A percentile compares a stretch with the other conserved stretches of the same genome.
Conservation (phyloP, 2,329 filamentous ascomycete genomes). For the Pseudocercospora ulei region DNA sequence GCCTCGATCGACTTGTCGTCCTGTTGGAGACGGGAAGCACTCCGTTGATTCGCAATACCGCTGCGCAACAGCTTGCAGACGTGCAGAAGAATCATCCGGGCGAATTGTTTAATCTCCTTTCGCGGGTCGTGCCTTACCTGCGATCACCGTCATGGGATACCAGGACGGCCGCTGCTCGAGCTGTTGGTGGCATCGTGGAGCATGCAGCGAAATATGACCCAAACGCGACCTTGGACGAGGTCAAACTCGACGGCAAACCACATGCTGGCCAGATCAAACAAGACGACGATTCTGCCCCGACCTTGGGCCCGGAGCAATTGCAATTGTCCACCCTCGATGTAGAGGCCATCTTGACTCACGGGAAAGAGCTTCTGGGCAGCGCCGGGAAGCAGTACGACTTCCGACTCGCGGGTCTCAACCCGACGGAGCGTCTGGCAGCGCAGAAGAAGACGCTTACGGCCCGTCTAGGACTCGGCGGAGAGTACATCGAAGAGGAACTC, state of each 20-base stretch:
- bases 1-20: conserved; percentile 47
- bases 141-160: conserved; percentile 97
- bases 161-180: conserved; percentile 81
- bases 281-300: conserved; percentile 39
- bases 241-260: conserved; percentile 32
- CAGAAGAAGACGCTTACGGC: conserved; percentile 81
- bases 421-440: conserved; percentile 67
- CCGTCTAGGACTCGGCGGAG: conserved; percentile 73
- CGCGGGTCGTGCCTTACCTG: conserved; percentile 87
- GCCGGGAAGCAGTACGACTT: conserved; percentile 76
- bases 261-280: conserved; percentile 47
- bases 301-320: conserved; percentile 47
- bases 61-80: conserved; percentile 90
- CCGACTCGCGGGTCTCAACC: conserved; percentile 68
- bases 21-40: conserved; percentile 97
- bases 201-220: conserved; percentile 83
- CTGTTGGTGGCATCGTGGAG: conserved; percentile 84
- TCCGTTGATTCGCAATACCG: conserved; percentile 88
- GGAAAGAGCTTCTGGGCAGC: conserved; percentile 72
- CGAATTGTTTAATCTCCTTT: conserved; percentile 90
- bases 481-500: conserved; percentile 76
- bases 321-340: conserved; percentile 68
- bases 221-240: conserved; percentile 38
- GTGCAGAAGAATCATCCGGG: conserved; percentile 97
- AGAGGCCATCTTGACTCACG: conserved; percentile 66